These are phyloP conservation scores for Saccharomycopsis fodiens DNA, from an alignment of 805 yeast species.

Conservation along the genomic window DNA sequence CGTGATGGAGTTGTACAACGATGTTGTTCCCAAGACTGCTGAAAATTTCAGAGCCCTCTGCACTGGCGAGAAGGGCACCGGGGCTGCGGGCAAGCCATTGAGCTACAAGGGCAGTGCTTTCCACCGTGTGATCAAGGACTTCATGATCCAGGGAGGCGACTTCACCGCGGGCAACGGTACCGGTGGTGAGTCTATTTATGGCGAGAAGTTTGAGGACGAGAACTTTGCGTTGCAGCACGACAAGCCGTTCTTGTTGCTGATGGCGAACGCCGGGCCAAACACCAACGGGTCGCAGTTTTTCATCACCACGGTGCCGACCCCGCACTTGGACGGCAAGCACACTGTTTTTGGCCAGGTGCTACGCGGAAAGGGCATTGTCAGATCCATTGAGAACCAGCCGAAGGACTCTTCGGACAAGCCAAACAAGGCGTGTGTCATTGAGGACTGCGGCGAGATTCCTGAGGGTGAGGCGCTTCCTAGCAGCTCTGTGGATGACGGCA, in stretches of 20 bases:
- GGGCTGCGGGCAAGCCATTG: constrained; percentile 55
- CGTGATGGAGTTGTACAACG: constrained; percentile 64
- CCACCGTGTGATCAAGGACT: constrained; percentile 83
- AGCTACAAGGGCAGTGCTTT: constrained; percentile 79
- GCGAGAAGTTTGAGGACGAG: constrained; percentile 87
- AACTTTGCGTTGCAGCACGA: constrained; percentile 71
- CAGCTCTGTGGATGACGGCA: constrained; percentile 58
- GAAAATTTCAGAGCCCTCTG: constrained; percentile 85
- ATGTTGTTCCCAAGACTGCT: constrained; percentile 79
- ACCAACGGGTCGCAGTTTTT: constrained; percentile 97
- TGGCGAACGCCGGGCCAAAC: constrained; percentile 96
- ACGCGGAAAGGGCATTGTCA: constrained; percentile 71
- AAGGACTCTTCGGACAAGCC: constrained; percentile 72
- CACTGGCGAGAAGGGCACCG: constrained; percentile 78
- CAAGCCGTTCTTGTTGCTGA: constrained; percentile 79
- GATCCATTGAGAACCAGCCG: constrained; percentile 64
- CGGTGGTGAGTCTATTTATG: constrained; percentile 79
- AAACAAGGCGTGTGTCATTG: constrained; percentile 55
- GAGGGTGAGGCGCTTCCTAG: constrained; percentile 43
- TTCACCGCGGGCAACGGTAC: constrained; percentile 69
- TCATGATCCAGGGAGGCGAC: constrained; percentile 95
- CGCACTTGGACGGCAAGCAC: constrained; percentile 92
- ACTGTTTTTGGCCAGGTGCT: constrained; percentile 92
- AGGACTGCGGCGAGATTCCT: constrained; percentile 65
- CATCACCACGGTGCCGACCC: constrained; percentile 86